Evolutionary conservation across 257 asterid genomes (phyloP), one percentile per base, ranked within the genome.

Genomic region (Nicotiana benthamiana): DNA sequence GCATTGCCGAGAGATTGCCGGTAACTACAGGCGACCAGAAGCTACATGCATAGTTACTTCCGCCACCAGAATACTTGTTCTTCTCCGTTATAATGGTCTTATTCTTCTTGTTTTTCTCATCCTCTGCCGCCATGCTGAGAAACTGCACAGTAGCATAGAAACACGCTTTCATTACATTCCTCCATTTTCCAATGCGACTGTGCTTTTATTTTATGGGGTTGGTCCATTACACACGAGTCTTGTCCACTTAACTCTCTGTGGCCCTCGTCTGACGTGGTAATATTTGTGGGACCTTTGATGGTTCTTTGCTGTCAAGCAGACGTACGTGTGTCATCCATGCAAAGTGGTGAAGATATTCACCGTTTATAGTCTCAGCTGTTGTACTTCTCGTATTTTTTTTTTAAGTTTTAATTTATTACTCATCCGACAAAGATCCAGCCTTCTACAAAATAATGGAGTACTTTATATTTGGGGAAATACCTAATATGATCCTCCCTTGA

Each of bases 261-360:
- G 59, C 9, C 76, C 65, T 75, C 9, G 43, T 77, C 81, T 17
- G 80, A 74, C 53, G 76, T 81, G 66, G 80, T 5, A 40, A 22
- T 4, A 12, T 74, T 75, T 32, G 57, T 66, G 80, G 52, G 75
- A 10, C 27, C 11, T 17, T 22, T 18, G 30, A n/a, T 67, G 43
- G 18, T 22, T 40, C 48, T 16, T 9, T 17, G 68, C 15, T 70
- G 70, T 48, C 24, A 1, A 4, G n/a, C 56, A 8, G 17, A 60
- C 10, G 27, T 53, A 59, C 75, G 82, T 3, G 84, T 87, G 90
- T 81, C 90, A 20, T 79, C 56, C 90, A 87, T 87, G 88, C 88
- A 78, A 60, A 48, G 79, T 77, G 28, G 81, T 54, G 18, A 75
- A 40, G 77, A 80, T 70, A 52, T 36, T 57, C 1, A 27, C 87